Evolutionary conservation across 164 flowering plant genomes (phyloP).

Genomic region (Macadamia integrifolia): DNA sequence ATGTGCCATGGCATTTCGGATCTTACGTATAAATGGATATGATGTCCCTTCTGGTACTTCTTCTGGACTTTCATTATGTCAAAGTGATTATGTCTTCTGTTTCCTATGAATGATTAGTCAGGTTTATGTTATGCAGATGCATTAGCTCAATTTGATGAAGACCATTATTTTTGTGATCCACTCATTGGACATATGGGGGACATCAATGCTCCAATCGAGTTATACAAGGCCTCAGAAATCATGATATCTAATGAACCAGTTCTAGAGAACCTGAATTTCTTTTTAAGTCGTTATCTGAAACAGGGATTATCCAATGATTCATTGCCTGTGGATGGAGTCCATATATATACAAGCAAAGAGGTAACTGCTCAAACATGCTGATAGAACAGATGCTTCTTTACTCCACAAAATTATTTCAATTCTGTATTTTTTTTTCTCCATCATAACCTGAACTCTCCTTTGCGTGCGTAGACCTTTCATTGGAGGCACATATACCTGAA

Average conservation of each 20-base stretch:
- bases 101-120: neutral
- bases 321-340: conserved; percentile 13
- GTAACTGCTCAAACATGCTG: conserved; percentile 20
- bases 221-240: conserved; percentile 58
- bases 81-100: no score
- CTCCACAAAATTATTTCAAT: neutral
- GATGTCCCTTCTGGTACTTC: conserved; percentile 56
- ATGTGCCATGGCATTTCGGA: conserved; percentile 70
- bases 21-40: conserved; percentile 61
- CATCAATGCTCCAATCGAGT: no score
- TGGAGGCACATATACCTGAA: no score
- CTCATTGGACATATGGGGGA: no score
- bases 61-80: no score
- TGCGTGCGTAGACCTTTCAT: no score
- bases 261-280: no score
- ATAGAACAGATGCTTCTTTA: neutral
- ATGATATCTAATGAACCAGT: conserved; percentile 18
- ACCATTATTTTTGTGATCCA: no score
- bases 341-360: conserved; percentile 26
- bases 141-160: conserved; percentile 26
- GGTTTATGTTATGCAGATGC: conserved; percentile 34
- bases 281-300: no score
- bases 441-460: no score
- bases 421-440: neutral
- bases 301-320: no score